phyloP scores from a whole-genome alignment of 768 basidiomycete genomes.

The Strobilomyces dryophilus region DNA sequence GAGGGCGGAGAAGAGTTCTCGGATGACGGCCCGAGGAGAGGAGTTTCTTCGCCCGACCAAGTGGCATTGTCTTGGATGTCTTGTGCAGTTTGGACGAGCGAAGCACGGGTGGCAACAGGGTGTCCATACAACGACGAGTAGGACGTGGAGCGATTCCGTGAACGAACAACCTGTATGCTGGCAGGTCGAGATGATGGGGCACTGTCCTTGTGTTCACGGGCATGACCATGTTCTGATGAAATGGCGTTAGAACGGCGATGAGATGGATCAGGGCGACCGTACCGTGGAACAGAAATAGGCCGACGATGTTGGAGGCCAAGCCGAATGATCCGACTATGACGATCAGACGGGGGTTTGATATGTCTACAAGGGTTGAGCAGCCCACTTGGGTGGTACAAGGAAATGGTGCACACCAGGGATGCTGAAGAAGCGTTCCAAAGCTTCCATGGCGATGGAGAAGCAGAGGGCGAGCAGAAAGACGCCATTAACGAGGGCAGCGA shows the following conservation, averaged over 20 bases:
- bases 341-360: constrained; percentile 82
- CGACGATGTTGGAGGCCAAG: constrained; percentile 86
- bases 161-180: constrained; percentile 29
- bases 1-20: constrained; percentile 1
- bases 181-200: constrained; percentile 36
- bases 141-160: constrained; percentile 37
- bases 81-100: constrained; percentile 78
- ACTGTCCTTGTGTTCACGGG: constrained; percentile 33
- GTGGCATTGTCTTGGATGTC: constrained; percentile 43
- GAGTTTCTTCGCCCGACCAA: constrained; percentile 38
- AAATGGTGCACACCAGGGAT: constrained; percentile 54
- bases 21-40: constrained; percentile 33
- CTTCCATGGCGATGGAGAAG: constrained; percentile 93
- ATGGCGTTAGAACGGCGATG: constrained; percentile 5
- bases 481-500: constrained; percentile 93
- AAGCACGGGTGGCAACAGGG: constrained; percentile 66
- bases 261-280: constrained; percentile 17
- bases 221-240: constrained; percentile 60
- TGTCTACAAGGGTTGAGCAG: constrained; percentile 48
- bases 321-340: constrained; percentile 90
- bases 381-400: background rate
- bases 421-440: constrained; percentile 84
- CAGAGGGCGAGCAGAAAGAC: constrained; percentile 96
- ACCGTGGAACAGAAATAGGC: constrained; percentile 95
- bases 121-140: constrained; percentile 70